Evolutionary conservation across 805 yeast species (phyloP), one percentile per base, ranked within the genome.

Genomic region (Wickerhamiella lipophila): DNA sequence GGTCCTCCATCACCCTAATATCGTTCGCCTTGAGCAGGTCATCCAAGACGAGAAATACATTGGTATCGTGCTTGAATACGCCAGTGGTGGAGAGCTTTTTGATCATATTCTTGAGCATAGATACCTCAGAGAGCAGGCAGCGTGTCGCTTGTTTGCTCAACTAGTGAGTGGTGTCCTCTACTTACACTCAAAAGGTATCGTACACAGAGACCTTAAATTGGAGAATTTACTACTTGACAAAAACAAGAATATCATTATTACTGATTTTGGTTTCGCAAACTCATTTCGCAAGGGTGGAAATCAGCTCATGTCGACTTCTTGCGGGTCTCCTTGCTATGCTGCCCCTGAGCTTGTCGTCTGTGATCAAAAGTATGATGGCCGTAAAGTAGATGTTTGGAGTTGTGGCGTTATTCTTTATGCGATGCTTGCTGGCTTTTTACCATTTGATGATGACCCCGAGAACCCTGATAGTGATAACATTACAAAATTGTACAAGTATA

Each of bases 261-360:
- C 94, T 15, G 96, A 87, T 67, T 87, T 87, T 64, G 96, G 96
- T 0, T 92, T 92, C 66, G 98, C 94, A 32, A 92, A 92, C 65
- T 81, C 89, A 25, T 92, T 80, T 66, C 54, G 60, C 43, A 55
- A 56, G 16, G 55, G 51, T 40, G 52, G 58, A 13, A 54, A 54
- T 50, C 95, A 86, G 62, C 68, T 85, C 41, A 92, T 89, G 97
- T 80, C 79, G 61, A 89, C 97, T 1, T 78, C 88, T 32, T 89
- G 98, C 64, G 98, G 98, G 1, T 85, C 95, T 2, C 98, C 98
- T 0, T 89, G 98, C 64, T 89, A 89, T 65, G 98, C 98, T 0
- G 98, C 98, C 1, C 98, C 98, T 0, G 98, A 92, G 63, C 68
- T 92, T 50, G 98, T 92, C 2, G 81, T 87, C 26, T 81, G 89